Evolutionary conservation across 2,329 filamentous ascomycete genomes (phyloP).

Genomic region (Knoxdaviesia capensis): DNA sequence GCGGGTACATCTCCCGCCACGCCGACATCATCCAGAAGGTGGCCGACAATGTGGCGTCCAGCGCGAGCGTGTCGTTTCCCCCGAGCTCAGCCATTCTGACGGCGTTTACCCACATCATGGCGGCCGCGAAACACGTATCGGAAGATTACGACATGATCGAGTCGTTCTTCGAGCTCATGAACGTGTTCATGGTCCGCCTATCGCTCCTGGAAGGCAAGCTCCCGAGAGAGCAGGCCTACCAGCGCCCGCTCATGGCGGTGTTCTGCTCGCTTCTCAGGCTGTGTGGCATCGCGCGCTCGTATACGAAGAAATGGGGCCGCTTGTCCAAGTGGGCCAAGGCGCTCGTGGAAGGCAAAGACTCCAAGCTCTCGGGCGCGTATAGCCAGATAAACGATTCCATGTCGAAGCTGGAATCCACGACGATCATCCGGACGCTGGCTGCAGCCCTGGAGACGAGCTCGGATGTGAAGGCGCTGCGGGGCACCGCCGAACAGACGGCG

Average conservation of each 20-base stretch:
- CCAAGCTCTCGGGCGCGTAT: constrained; percentile 12
- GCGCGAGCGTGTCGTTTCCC: constrained; percentile 13
- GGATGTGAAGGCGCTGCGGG: constrained; percentile 8
- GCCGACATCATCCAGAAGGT: constrained; percentile 11
- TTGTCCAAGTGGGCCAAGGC: constrained; percentile 10
- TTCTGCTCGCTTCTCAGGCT: constrained; percentile 14
- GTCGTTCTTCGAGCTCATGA: constrained; percentile 18
- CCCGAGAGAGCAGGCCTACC: constrained; percentile 11
- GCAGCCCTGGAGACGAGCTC: constrained; percentile 12
- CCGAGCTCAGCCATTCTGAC: constrained; percentile 14
- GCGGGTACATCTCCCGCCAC: constrained; percentile 11
- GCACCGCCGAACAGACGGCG: constrained; percentile 5
- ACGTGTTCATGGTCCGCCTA: constrained; percentile 15
- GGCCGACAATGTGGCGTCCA: constrained; percentile 11
- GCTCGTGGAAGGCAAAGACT: constrained; percentile 12
- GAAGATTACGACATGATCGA: constrained; percentile 18
- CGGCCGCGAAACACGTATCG: constrained; percentile 11
- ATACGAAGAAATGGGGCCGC: constrained; percentile 11
- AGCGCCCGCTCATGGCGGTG: constrained; percentile 15
- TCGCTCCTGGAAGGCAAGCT: constrained; percentile 14
- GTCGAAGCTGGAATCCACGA: constrained; percentile 11
- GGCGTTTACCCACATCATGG: constrained; percentile 13
- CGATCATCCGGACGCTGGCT: constrained; percentile 13
- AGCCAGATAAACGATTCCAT: constrained; percentile 11
- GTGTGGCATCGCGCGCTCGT: constrained; percentile 14